Base-by-base conservation (phyloP, 495 filamentous ascomycete species). In the Trichoderma asperelloides region DNA sequence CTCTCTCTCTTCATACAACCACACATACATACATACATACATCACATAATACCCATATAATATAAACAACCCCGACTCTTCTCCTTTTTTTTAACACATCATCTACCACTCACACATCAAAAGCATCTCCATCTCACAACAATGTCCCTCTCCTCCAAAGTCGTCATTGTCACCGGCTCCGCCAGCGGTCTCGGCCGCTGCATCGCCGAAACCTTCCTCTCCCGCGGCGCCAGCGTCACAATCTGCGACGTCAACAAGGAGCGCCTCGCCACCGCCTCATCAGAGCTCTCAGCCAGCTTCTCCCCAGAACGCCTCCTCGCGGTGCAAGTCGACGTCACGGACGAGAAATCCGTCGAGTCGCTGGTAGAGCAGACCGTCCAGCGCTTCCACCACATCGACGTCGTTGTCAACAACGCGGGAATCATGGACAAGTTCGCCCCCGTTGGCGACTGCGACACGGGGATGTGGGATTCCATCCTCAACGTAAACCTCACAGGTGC, bases 401-500 rank as follows among this genome's bases (percentile, higher is more conserved):
- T 82, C 18, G 72, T 84, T 13, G 70, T 84, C 70, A 85, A 84
- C 75, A 82, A 82, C 69, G 82, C 81, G 28, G 83, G 78, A 68
- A 72, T 81, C 69, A 81, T 81, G 78, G 82, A 84, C 69, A 78
- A 75, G 67, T 85, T 87, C 67, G 80, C 82, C 41, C 82, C 84
- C 33, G 80, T 83, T 15, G 85, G 82, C 23, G 78, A 79, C 40
- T 71, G 82, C 65, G 79, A 80, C 55, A 78, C 77, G 65, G 77
- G 76, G 30, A 68, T 80, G 7, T 88, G 85, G 87, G 78, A 89
- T 70, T 77, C 76, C 12, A 81, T 88, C 13, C 78, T 89, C 66
- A 78, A 76, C 49, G 72, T 88, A 67, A 89, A 88, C 71, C 75
- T 88, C 16, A 87, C 83, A 39, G 87, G 84, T 0, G 81, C 86